Base-by-base conservation (phyloP, 768 basidiomycete species). In the Coprinopsis strossmayeri region DNA sequence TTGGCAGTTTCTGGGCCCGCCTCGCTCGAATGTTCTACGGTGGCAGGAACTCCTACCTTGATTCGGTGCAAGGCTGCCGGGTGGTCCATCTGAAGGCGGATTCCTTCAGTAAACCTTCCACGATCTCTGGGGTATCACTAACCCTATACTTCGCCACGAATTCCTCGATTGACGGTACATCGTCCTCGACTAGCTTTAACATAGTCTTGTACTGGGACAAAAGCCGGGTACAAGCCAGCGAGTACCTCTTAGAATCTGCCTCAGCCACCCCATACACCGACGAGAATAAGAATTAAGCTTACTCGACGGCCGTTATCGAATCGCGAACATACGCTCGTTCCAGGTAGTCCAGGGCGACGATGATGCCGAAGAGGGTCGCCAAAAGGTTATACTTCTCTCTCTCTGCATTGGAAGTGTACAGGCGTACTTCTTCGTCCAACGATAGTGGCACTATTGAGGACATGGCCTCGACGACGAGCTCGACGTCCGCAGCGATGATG, bases 201-300 rank as follows among this genome's bases (percentile, higher is more conserved):
- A 96, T 91, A 0, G 91, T 94, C 78, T 96, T 96, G 73, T 96
- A 98, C 67, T 96, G 93, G 5, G 91, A 90, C 12, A 98, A 68
- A n/a, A 99, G 70, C 34, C 88, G 79, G 12, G 91, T 93, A 64
- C 95, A 99, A 52, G 92, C 93, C 48, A 92, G 94, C 54, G 92
- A 92, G 64, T 98, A 99, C 74, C 93, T 96, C 78, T 77, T 55
- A 50, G 45, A 48, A 24, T 46, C 48, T 60, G 65, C 52, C 65
- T 69, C 60, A 65, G 62, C 48, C 35, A 46, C 21, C 13, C 11
- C 15, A 27, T 26, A 55, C 30, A 24, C 41, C 26, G 46, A 34
- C 38, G 13, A 47, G 30, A 38, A 49, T 2, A 10, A 45, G 32
- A 24, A 45, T 25, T 23, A 34, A 45, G 78, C 91, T 66, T 71